Conservation (phyloP, 2,329 filamentous ascomycete genomes). For the Verticillium tricorpus region DNA sequence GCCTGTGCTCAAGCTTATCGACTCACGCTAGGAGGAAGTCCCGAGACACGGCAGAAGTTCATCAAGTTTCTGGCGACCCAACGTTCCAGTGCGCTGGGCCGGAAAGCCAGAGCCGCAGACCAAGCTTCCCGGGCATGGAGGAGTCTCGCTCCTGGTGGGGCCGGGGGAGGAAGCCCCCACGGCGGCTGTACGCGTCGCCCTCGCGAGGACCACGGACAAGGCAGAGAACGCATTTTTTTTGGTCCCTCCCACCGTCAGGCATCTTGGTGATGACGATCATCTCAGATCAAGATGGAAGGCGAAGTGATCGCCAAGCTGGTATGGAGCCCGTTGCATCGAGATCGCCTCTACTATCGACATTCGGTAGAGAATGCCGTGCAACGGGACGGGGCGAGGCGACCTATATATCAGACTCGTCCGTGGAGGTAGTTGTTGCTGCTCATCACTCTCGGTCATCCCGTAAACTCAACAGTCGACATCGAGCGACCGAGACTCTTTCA, state of each 20-base stretch:
- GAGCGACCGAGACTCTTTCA: neutral
- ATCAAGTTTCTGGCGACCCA: neutral
- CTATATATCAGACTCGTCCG: neutral
- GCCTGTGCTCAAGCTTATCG: neutral
- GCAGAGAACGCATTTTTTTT: neutral
- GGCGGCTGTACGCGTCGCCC: neutral
- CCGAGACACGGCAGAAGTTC: neutral
- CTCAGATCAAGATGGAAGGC: neutral
- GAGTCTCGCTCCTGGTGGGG: neutral
- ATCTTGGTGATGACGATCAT: neutral
- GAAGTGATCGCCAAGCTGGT: neutral
- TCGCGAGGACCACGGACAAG: neutral
- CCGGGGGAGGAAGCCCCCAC: neutral
- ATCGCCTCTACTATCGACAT: neutral
- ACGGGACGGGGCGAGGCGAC: neutral
- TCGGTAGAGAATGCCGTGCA: neutral
- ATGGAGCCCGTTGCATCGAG: neutral
- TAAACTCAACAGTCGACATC: neutral
- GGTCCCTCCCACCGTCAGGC: neutral
- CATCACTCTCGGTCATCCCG: neutral
- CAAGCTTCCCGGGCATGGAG: neutral
- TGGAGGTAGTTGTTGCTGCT: neutral
- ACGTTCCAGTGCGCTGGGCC: neutral
- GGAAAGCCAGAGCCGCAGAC: neutral
- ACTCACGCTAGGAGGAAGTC: neutral